Base-by-base conservation (phyloP, 768 basidiomycete species). In the Melanogaster broomeanus region DNA sequence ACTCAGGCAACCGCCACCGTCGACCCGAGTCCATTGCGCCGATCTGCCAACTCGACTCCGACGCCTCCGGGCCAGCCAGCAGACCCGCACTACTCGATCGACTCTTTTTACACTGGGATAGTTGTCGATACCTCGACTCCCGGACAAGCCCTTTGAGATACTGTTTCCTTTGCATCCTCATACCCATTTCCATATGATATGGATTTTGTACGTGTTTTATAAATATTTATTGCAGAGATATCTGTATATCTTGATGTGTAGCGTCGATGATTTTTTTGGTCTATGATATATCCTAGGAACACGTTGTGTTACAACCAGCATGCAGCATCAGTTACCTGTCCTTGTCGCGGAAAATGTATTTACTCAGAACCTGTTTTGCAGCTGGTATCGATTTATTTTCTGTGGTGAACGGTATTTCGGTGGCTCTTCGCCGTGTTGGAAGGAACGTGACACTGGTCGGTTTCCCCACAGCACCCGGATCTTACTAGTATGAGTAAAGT, bases 61-160 rank as follows among this genome's bases (percentile, higher is more conserved):
- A 30, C 41, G 16, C 35, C 33, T 28, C 52, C 59, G 2, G 53
- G 49, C 18, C 58, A 51, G 33, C 42, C 47, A 42, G 27, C 45
- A 40, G 46, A 48, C 27, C 33, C 48, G 25, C 68, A 57, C 39
- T 55, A 45, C 10, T 71, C 67, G 10, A 28, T 61, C 22, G 69
- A 68, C 50, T 71, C 67, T 10, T 68, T 68, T 30, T 68, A 68
- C 12, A 21, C 58, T 1, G 64, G 67, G 44, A 59, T 60, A 18
- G 41, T 22, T 16, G 21, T 35, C 4, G 57, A 65, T 33, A 33
- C 44, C 25, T 28, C 50, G 0, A 7, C 53, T 22, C 13, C 52
- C 24, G 65, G 65, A 15, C 55, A 35, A 24, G 61, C 66, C 34
- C 4, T 57, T 4, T 66, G 28, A 60, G 35, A n/a, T n/a, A n/a